Base-by-base conservation (phyloP, 805 yeast genomes). In the Ogataea glucozyma region DNA sequence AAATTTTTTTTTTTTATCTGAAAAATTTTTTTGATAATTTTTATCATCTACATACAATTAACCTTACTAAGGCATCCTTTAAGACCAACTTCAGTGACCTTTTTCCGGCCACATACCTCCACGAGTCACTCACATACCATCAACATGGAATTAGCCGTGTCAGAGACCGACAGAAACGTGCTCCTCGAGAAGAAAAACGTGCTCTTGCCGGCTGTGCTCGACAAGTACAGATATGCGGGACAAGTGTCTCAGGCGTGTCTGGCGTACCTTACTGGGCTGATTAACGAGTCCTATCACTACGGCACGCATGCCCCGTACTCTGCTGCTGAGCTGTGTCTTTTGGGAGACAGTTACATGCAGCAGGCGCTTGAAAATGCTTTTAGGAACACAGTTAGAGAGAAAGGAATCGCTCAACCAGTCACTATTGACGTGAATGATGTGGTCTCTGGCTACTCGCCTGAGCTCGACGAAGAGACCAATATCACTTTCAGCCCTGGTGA, bases 371-470 rank as follows among this genome's bases (percentile, higher is more conserved):
- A 71, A 43, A 73, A 69, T 42, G 83, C 75, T 23, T 90, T 78
- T 66, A 82, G 71, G 54, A 74, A 73, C 51, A 72, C 73, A 38
- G 84, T 83, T 22, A 74, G 77, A 52, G 99, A 93, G 71, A 88
- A 85, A 67, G 97, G 98, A 46, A 86, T 93, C 60, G 87, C 97
- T 8, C 78, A 77, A 48, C 99, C 99, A n/a, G 89, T 89, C 13
- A 77, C 87, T 40, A 79, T 93, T 48, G 95, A 89, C 66, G 83
- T 86, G 40, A 86, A 88, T 61, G 89, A 86, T 59, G 73, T 86
- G 41, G 78, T 83, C 17, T 65, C 71, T 44, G 96, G 96, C 9
- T 87, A 85, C 65, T 74, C 95, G 23, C 99, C 99, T 31, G 97
- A 89, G 64, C 64, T 85, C 40, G 89, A 81, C 60, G 85, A 81